Evolutionary conservation across 805 yeast genomes (phyloP).

Genomic region (Kazachstania martiniae): DNA sequence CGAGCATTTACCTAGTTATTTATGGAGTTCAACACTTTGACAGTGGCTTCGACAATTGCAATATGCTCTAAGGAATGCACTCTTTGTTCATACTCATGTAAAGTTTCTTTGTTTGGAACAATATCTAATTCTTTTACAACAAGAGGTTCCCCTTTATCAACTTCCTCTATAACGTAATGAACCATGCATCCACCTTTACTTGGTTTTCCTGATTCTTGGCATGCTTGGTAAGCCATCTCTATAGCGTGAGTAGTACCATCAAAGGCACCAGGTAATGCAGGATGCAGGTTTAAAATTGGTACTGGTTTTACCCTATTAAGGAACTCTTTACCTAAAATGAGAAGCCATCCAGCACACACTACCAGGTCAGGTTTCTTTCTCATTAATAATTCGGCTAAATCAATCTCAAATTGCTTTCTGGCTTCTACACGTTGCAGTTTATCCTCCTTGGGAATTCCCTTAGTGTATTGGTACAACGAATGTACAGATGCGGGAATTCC

Average conservation of each 20-base stretch:
- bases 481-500: conserved; percentile 65
- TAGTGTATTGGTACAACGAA: conserved; percentile 60
- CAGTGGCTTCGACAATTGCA: conserved; percentile 90
- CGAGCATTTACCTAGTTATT: too few relatives aligned
- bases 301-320: conserved; percentile 54
- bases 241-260: conserved; percentile 92
- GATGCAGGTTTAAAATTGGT: conserved; percentile 87
- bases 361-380: conserved; percentile 65
- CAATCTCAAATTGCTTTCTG: conserved; percentile 63
- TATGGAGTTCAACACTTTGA: conserved; percentile 6
- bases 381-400: conserved; percentile 60
- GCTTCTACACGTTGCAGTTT: conserved; percentile 45
- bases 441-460: conserved; percentile 62
- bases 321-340: conserved; percentile 73
- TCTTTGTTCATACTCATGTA: conserved; percentile 70
- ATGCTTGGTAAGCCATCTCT: conserved; percentile 92
- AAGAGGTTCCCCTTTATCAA: conserved; percentile 86
- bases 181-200: conserved; percentile 91
- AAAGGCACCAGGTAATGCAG: conserved; percentile 94
- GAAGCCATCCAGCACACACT: conserved; percentile 99
- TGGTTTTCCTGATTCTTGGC: conserved; percentile 53
- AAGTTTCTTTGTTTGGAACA: conserved; percentile 50
- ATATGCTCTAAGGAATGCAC: conserved; percentile 79
- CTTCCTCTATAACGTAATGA: conserved; percentile 92
- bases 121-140: conserved; percentile 71